phyloP scores from a whole-genome alignment of 192 early-diverging fungal species.

The Thoreauomyces humboldtii region DNA sequence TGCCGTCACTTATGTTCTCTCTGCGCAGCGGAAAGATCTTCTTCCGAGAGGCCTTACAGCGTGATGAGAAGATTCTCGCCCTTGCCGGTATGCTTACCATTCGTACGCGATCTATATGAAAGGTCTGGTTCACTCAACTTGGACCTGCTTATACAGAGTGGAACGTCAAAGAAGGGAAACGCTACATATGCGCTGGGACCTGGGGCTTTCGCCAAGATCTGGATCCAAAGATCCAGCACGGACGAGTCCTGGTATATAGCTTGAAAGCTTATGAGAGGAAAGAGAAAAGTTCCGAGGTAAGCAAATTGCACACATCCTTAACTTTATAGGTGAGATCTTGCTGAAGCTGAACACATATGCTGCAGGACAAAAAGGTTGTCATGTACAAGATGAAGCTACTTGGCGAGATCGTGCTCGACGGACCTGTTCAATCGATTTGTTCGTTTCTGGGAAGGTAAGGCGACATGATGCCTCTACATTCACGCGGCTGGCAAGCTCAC shows the following conservation, averaged over 20 bases:
- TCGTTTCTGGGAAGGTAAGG: slow-evolving; percentile 45
- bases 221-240: background rate
- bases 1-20: background rate
- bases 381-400: slow-evolving; percentile 38
- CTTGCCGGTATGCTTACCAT: slow-evolving; percentile 28
- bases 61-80: slow-evolving; percentile 28
- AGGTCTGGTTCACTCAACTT: too few species aligned
- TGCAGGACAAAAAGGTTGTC: slow-evolving; percentile 10
- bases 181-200: slow-evolving; percentile 49
- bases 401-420: slow-evolving; percentile 33
- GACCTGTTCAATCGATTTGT: slow-evolving; percentile 34
- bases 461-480: too few species aligned
- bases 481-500: too few species aligned
- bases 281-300: background rate
- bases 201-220: slow-evolving; percentile 22
- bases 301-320: background rate
- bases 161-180: slow-evolving; percentile 46
- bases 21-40: slow-evolving; percentile 27
- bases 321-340: too few species aligned
- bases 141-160: slow-evolving; percentile 30
- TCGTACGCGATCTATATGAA: too few species aligned
- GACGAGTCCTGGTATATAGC: slow-evolving; percentile 49
- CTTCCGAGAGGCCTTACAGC: slow-evolving; percentile 18
- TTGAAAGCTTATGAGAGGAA: slow-evolving; percentile 37
- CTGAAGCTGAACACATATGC: too few species aligned